These are phyloP conservation scores for Kentomonas sorsogonicus DNA, from an alignment of 208 protist genomes.

Conservation along the genomic window DNA sequence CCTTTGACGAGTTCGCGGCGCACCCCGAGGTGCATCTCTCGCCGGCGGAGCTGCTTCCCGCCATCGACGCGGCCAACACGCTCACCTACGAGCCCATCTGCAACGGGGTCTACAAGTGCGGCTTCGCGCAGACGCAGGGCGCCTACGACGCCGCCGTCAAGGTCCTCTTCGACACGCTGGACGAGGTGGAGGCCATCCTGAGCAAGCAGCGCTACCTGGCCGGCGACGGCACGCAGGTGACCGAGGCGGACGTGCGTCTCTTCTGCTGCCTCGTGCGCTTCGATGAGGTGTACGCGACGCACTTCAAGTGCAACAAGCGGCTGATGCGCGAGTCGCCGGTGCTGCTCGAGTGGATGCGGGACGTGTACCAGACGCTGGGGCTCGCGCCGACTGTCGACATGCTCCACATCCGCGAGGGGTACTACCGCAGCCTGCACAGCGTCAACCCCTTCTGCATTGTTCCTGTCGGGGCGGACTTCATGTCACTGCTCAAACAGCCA, in stretches of 20 bases:
- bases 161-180: conserved; percentile 32
- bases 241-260: conserved; percentile 83
- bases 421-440: conserved; percentile 55
- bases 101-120: conserved; percentile 88
- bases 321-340: conserved; percentile 77
- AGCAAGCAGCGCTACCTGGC: conserved; percentile 52
- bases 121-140: conserved; percentile 69
- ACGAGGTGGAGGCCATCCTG: conserved; percentile 37
- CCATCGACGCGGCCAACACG: conserved; percentile 82
- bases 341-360: conserved; percentile 60
- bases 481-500: conserved; percentile 22
- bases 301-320: conserved; percentile 86
- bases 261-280: conserved; percentile 87
- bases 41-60: conserved; percentile 40
- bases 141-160: conserved; percentile 50
- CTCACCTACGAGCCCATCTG: conserved; percentile 78
- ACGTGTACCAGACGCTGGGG: conserved; percentile 72
- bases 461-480: conserved; percentile 43
- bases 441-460: conserved; percentile 84
- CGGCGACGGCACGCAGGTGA: conserved; percentile 35
- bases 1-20: conserved; percentile 52
- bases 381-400: conserved; percentile 70
- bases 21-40: conserved; percentile 63
- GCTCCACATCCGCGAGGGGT: conserved; percentile 78
- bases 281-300: conserved; percentile 79